Evolutionary conservation across 2,329 filamentous ascomycete genomes (phyloP).

Genomic region (Orbilia brochopaga): DNA sequence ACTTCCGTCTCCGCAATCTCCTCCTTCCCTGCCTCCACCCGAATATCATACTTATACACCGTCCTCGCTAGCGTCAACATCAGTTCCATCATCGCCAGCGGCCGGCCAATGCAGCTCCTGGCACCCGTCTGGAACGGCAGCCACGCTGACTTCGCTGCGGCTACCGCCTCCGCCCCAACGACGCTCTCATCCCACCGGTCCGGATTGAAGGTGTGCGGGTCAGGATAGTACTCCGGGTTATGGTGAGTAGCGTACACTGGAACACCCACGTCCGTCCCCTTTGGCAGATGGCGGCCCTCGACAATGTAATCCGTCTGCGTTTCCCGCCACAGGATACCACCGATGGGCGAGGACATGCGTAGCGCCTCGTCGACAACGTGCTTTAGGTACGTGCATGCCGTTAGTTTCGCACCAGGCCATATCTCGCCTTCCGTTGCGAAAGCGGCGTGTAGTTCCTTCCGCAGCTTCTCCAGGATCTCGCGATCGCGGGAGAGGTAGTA

Average conservation of each 20-base stretch:
- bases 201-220: slow-evolving; percentile 66
- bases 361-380: slow-evolving; percentile 71
- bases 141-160: slow-evolving; percentile 70
- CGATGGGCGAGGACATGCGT: slow-evolving; percentile 68
- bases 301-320: slow-evolving; percentile 60
- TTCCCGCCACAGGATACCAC: slow-evolving; percentile 67
- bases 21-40: slow-evolving; percentile 54
- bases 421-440: slow-evolving; percentile 66
- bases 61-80: slow-evolving; percentile 67
- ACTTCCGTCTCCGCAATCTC: slow-evolving; percentile 33
- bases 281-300: slow-evolving; percentile 64
- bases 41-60: slow-evolving; percentile 61
- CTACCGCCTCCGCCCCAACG: slow-evolving; percentile 58
- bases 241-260: slow-evolving; percentile 74
- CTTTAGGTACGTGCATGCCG: slow-evolving; percentile 66
- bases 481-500: slow-evolving; percentile 68
- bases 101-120: slow-evolving; percentile 74
- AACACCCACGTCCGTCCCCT: slow-evolving; percentile 68
- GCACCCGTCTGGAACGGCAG: slow-evolving; percentile 75
- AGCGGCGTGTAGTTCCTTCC: slow-evolving; percentile 63
- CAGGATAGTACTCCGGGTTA: slow-evolving; percentile 68
- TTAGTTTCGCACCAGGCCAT: slow-evolving; percentile 62
- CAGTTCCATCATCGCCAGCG: slow-evolving; percentile 72
- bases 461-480: slow-evolving; percentile 61
- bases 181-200: slow-evolving; percentile 65